Percentiles rank a stretch among this genome's conserved stretches.
Conservation (phyloP, 768 basidiomycete species). For the Rhodosporidiobolus sp. region DNA sequence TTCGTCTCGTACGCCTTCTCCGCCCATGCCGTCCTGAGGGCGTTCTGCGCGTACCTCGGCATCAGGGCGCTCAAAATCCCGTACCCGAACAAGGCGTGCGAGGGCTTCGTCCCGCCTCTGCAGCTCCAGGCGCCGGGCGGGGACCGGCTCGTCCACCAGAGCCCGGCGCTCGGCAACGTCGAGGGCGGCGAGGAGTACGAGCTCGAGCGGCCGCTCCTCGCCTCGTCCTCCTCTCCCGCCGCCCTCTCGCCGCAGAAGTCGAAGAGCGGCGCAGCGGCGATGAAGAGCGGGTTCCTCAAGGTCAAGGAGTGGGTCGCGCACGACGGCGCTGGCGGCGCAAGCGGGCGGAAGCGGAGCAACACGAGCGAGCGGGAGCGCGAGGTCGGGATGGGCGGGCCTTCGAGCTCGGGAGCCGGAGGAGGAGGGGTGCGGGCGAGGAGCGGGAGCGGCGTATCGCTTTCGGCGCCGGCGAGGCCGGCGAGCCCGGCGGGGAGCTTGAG, state of each 20-base stretch:
- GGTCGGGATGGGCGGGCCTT: neutral
- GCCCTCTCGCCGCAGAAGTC: neutral
- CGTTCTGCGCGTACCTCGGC: constrained; percentile 31
- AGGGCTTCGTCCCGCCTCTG: constrained; percentile 7
- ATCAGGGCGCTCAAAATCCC: constrained; percentile 29
- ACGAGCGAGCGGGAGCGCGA: constrained; percentile 31
- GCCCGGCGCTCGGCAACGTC: neutral
- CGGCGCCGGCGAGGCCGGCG: no score
- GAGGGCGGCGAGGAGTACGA: neutral
- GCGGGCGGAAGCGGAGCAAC: constrained; percentile 34
- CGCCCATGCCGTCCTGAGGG: constrained; percentile 10
- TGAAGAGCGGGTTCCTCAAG: neutral
- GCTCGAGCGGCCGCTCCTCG: constrained; percentile 5
- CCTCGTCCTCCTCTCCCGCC: neutral
- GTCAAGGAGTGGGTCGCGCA: neutral
- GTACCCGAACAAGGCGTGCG: constrained; percentile 21
- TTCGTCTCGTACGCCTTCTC: constrained; percentile 23
- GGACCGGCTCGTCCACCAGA: neutral
- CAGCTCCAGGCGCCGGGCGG: no score
- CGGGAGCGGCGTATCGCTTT: no score
- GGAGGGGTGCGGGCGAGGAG: no score
- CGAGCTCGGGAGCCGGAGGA: no score
- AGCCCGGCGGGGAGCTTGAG: no score
- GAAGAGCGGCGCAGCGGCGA: neutral
- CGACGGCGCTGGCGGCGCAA: neutral